Evolutionary conservation across 2,329 filamentous ascomycete genomes (phyloP), one percentile per base, ranked within the genome.

Genomic region (Purpureocillium lavendulum): DNA sequence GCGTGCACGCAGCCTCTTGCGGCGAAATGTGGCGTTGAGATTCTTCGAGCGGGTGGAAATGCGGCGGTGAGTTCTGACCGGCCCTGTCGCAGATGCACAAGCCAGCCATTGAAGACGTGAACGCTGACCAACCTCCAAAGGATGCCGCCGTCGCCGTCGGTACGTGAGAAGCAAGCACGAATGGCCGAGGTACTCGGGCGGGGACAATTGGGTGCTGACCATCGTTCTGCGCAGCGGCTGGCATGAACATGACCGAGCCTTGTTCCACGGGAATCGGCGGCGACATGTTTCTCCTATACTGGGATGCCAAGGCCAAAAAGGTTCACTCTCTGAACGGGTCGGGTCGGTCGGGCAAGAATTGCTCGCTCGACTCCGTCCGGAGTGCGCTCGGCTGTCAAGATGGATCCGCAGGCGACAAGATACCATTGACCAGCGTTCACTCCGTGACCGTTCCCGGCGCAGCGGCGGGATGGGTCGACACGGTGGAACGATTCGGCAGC

Each of bases 211-310:
- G n/a, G n/a, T n/a, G n/a, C n/a, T n/a, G n/a, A n/a, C n/a, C 4
- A 4, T 5, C 3, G n/a, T n/a, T n/a, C n/a, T n/a, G n/a, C n/a
- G 4, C 42, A 87, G 90, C 92, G 33, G 92, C 92, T 24, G 88
- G 81, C 5, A 71, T 98, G 41, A 97, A 96, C 63, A 77, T 97
- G 56, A 95, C 90, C 1, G 92, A 98, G 58, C 92, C 92, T 7
- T 80, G 81, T 43, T 94, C 85, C 6, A 97, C 92, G 1, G 92
- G 92, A 31, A n/a, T 98, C 44, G 92, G 92, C 41, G 92, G 92
- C 46, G 92, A 98, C 64, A 89, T 95, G 80, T 98, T 97, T 66
- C 89, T 89, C 60, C 77, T 97, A 28, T 96, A 79, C 70, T 97
- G 90, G 67, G 77, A 94, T 57, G 87, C 87, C 32, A 76, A 82